Evolutionary conservation across 2,329 filamentous ascomycete species (phyloP).

Genomic region (Neofusicoccum laricinum): DNA sequence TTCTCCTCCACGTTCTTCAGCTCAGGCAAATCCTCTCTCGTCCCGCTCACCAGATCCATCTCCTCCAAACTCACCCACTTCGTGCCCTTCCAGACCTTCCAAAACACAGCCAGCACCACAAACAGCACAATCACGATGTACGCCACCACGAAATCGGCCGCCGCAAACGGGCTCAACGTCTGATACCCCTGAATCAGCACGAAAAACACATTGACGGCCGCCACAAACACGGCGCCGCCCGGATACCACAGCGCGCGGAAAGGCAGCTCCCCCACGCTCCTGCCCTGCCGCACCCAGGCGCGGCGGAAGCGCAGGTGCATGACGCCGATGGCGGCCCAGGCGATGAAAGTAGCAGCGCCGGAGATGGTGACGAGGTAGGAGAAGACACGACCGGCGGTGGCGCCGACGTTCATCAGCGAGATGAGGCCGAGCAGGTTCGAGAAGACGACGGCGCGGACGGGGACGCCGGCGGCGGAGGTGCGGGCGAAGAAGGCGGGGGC

Average conservation of each 20-base stretch:
- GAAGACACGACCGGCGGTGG: constrained; percentile 64
- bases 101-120: constrained; percentile 24
- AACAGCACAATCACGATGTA: constrained; percentile 40
- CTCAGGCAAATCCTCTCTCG: not conserved
- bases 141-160: constrained; percentile 51
- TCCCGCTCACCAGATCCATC: constrained; percentile 9
- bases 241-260: constrained; percentile 49
- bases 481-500: constrained; percentile 67
- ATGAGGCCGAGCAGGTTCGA: constrained; percentile 69
- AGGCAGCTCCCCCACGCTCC: constrained; percentile 43
- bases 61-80: constrained; percentile 21
- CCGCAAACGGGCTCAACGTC: constrained; percentile 51
- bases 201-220: constrained; percentile 50
- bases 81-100: constrained; percentile 30
- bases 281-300: constrained; percentile 47
- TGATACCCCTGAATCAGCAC: constrained; percentile 54
- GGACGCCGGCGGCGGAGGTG: constrained; percentile 63
- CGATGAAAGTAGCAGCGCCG: constrained; percentile 68
- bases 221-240: constrained; percentile 50
- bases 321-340: constrained; percentile 68
- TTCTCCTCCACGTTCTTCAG: not conserved
- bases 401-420: constrained; percentile 73
- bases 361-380: constrained; percentile 67
- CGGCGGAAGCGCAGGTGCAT: constrained; percentile 70
- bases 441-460: constrained; percentile 60